Evolutionary conservation across 1,284 basidiomycete species (phyloP), one percentile per base, ranked within the genome.

Genomic region (Volvariella volvacea): DNA sequence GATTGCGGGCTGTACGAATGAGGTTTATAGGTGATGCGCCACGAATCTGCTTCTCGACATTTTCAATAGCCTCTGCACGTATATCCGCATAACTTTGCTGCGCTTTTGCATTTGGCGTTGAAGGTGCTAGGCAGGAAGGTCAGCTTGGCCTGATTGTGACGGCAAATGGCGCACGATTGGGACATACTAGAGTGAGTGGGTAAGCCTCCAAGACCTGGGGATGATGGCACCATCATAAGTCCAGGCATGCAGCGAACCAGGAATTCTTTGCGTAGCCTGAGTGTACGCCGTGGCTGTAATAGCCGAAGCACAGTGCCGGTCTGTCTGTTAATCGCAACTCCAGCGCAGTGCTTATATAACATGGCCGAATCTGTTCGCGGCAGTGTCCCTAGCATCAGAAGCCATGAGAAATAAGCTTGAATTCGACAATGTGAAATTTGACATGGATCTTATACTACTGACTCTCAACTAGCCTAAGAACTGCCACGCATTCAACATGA

Each of bases 401-500:
- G n/a, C n/a, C n/a, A n/a, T n/a, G n/a, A n/a, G n/a, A n/a, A n/a
- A n/a, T n/a, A n/a, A n/a, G n/a, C n/a, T n/a, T n/a, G n/a, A n/a
- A n/a, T n/a, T n/a, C n/a, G n/a, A n/a, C n/a, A n/a, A n/a, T n/a
- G n/a, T n/a, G n/a, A n/a, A n/a, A n/a, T n/a, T n/a, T n/a, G n/a
- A n/a, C n/a, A n/a, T n/a, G n/a, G n/a, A 6, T 28, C 25, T 6
- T 28, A 28, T 28, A 28, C 12, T 28, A 28, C 12, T 28, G 6
- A 28, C 25, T 6, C 25, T 36, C 6, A 41, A 49, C 54, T 51
- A 65, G 54, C 47, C 66, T 60, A 48, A 92, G 65, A 30, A 91
- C 74, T 1, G 85, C 86, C n/a, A 91, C 81, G 47, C 78, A 78
- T 60, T 92, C 87, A 20, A 89, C 85, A 65, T 92, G 90, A 45